Evolutionary conservation across 192 early-diverging fungal genomes (phyloP), one percentile per base, ranked within the genome.

Genomic region (Backusella sp.): DNA sequence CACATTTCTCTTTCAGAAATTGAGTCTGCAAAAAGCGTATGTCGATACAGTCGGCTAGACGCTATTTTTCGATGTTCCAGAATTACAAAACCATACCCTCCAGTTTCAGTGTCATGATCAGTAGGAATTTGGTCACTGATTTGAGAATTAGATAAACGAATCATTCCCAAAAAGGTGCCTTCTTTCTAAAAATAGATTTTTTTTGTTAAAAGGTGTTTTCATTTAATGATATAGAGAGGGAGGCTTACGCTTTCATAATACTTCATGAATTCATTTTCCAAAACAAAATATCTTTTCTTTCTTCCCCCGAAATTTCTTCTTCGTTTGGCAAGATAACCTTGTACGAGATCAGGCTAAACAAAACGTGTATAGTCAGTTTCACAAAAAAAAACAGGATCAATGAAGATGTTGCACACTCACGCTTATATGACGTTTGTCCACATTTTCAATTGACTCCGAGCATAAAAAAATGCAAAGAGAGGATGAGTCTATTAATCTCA

Each of bases 241-340:
- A 39, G 9, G 37, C 81, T 83, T 81, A 90, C 91, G 12, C 79
- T 86, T 71, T 98, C 96, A 75, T 90, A 94, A 84, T 96, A 97
- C 70, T 95, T 71, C 9, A 71, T 91, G 26, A 97, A 82, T 7
- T 90, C 78, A 2, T 89, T 87, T 74, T 90, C 84, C 26, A 94
- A 86, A 52, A 90, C 86, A 79, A 95, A 97, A 85, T 92, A 97
- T 69, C 94, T 89, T 39, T 90, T 85, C 79, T 98, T 99, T 95
- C 96, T 96, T 6, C 94, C 96, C 68, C 97, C 96, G 93, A 97
- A 97, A 79, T 93, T 96, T 78, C 96, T 98, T 53, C 96, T 96
- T 80, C 90, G 91, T 80, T 98, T 98, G 53, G 93, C 92, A 66
- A 98, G 82, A 70, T 94, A 94, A 1, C 96, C 96, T 82, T 96